A percentile compares a stretch with the other conserved stretches of the same genome.
Conservation (phyloP, 768 basidiomycete species). For the Amanita rimosa region DNA sequence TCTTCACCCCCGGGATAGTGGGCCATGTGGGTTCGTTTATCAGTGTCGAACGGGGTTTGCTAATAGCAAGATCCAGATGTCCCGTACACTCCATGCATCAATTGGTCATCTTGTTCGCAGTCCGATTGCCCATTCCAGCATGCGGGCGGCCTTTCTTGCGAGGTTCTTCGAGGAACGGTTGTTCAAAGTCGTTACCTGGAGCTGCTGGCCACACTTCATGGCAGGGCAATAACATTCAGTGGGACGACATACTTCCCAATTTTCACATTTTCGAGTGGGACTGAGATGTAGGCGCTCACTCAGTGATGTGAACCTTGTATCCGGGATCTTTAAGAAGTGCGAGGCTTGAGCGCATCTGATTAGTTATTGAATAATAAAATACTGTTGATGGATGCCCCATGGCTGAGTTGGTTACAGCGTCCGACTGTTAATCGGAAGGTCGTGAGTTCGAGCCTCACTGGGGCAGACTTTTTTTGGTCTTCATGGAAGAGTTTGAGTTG, state of each 20-base stretch:
- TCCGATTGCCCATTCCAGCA: slow-evolving; percentile 1
- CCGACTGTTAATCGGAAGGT: slow-evolving; percentile 70
- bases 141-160: background rate
- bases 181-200: background rate
- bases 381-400: slow-evolving; percentile 35
- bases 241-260: slow-evolving; percentile 3
- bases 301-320: no score
- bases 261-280: background rate
- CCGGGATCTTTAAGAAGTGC: no score
- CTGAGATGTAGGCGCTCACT: no score
- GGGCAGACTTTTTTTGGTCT: slow-evolving; percentile 24
- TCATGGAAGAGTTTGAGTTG: slow-evolving; percentile 1
- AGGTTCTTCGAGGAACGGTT: background rate
- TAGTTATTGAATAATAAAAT: background rate
- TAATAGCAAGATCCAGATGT: background rate
- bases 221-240: background rate
- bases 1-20: slow-evolving; percentile 1
- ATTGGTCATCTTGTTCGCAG: background rate
- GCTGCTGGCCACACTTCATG: background rate
- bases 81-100: slow-evolving; percentile 2
- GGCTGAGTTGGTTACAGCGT: slow-evolving; percentile 74
- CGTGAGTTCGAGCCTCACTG: slow-evolving; percentile 63
- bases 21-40: background rate
- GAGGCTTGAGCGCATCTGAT: no score
- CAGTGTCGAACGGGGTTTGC: background rate